Evolutionary conservation across 306 rosid genomes (phyloP).

Genomic region (Gynostemma pentaphyllum): DNA sequence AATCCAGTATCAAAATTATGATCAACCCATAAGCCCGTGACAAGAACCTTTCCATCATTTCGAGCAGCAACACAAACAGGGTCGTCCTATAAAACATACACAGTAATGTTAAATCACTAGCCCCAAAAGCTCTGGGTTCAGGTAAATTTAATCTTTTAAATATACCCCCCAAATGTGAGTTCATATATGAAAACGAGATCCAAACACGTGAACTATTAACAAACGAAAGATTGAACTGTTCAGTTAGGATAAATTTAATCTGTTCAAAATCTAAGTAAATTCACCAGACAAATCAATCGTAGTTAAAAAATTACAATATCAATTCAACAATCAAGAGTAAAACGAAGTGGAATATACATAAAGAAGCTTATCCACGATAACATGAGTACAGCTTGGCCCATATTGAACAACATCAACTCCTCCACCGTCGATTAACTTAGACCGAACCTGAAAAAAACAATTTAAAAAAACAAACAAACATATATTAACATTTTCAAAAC

Average conservation of each 20-base stretch:
- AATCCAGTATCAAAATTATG: constrained; percentile 65
- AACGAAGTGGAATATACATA: constrained; percentile 27
- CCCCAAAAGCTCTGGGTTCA: no score
- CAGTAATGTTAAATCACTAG: no score
- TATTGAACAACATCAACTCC: constrained; percentile 61
- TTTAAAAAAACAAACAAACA: background rate
- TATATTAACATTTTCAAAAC: no score
- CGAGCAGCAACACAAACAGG: constrained; percentile 70
- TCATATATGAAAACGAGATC: no score
- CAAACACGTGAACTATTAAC: no score
- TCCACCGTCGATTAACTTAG: constrained; percentile 60
- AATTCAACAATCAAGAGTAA: background rate
- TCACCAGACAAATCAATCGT: background rate
- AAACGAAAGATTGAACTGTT: no score
- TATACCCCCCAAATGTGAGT: no score
- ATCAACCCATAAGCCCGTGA: constrained; percentile 77
- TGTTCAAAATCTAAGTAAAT: no score
- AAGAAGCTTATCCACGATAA: constrained; percentile 49
- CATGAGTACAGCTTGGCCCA: constrained; percentile 55
- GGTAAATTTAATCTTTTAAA: no score
- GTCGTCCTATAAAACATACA: constrained; percentile 42
- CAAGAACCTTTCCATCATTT: constrained; percentile 53
- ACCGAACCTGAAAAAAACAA: constrained; percentile 37
- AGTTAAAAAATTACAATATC: background rate
- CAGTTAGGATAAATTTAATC: no score